These are phyloP conservation scores for Dioscorea cayenensis DNA, from an alignment of 116 monocot species.

Conservation along the genomic window DNA sequence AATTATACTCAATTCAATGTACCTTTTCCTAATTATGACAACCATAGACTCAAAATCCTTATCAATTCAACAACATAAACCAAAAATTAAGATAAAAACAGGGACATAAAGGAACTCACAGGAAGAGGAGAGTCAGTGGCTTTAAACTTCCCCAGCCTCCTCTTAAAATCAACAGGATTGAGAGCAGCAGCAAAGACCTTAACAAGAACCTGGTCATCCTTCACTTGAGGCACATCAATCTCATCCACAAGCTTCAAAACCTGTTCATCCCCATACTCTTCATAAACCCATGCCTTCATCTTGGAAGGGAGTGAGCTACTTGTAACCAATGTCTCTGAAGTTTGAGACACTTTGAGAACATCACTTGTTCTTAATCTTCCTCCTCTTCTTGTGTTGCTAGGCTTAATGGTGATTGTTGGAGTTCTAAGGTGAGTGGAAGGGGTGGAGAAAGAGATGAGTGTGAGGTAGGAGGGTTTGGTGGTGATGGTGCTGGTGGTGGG, in stretches of 20 bases:
- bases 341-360: not conserved
- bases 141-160: conserved; percentile 82
- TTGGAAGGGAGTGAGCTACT: conserved; percentile 25
- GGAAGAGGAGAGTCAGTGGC: conserved; percentile 79
- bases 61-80: not conserved
- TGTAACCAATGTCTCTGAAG: not conserved
- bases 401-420: no score
- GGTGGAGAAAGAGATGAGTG: no score
- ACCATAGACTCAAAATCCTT: no score
- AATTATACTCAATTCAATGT: no score
- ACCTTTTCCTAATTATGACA: no score
- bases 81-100: not conserved
- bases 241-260: conserved; percentile 54
- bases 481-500: not conserved
- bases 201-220: conserved; percentile 90
- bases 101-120: conserved; percentile 23
- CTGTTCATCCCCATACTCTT: conserved; percentile 60
- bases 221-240: conserved; percentile 56
- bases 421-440: no score
- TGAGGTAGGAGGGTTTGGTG: not conserved
- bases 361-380: not conserved
- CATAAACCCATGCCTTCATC: conserved; percentile 94
- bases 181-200: conserved; percentile 78
- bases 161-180: conserved; percentile 92
- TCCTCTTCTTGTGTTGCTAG: not conserved